Evolutionary conservation across 768 basidiomycete species (phyloP), one percentile per base, ranked within the genome.

Genomic region (Collybia sordida): DNA sequence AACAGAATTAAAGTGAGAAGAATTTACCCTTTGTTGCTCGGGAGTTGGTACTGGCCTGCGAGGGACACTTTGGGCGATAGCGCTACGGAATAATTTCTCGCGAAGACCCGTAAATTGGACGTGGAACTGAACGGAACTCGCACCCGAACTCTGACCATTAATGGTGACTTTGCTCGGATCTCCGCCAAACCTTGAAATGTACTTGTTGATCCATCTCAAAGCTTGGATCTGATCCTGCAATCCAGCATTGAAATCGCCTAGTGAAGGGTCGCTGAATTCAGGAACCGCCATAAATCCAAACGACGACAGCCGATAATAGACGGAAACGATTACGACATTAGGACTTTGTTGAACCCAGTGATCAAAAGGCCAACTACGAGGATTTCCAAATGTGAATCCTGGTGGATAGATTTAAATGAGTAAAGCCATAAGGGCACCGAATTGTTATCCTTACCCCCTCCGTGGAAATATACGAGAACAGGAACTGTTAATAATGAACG

Each of bases 141-240:
- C 81, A 17, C 82, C 82, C 0, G 81, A 81, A 53, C 82, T 83
- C 58, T 87, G 68, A 0, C 85, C 85, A 49, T 81, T 81, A 59
- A 83, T 78, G 0, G 81, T 82, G 4, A 83, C 81, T 55, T 75
- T 73, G 1, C 49, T 43, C 0, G 80, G 76, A 60, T 89, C 74
- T 11, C 87, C 87, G 7, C 86, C 86, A 55, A 88, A 90, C 15
- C 73, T 70, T 19, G 57, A 63, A 50, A 88, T 83, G 58, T 88
- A 72, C 35, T 73, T 61, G 48, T 85, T 74, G 0, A 87, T 77
- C 86, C 86, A 90, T 59, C 74, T 64, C 18, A 90, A 61, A 6
- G 82, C 84, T 45, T 78, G 67, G 1, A 83, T 78, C 59, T 88
- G 82, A 63, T 86, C 86, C 18, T 66, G 40, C 21, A 57, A 57